Evolutionary conservation across 2,329 filamentous ascomycete species (phyloP), one percentile per base, ranked within the genome.

Genomic region (Chalaropsis thielavioides): DNA sequence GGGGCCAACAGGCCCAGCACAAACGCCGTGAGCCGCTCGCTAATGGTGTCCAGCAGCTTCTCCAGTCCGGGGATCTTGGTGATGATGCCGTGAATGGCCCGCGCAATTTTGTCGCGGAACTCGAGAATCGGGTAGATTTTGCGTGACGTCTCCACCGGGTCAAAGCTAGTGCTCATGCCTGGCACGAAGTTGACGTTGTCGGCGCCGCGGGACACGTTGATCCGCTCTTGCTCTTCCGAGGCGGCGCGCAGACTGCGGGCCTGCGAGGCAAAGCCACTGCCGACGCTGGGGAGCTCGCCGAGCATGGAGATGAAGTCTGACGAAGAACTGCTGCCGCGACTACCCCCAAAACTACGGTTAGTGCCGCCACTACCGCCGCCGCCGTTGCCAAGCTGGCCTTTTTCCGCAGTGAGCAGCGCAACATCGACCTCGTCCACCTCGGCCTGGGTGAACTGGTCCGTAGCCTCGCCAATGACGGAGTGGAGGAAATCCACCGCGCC

Each of bases 91-190:
- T 85, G 90, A 74, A 99, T 91, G 49, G 86, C 83, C 70, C 90
- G 90, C 62, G 96, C 92, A 64, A 99, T 91, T 71, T 88, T 94
- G 78, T 99, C 94, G 67, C 92, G 84, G 79, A 97, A 99, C 67
- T 89, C 83, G 0, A 99, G 81, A 67, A 99, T 96, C 0, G 94
- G 94, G 71, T 97, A 97, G 69, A 99, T 96, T 75, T 95, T 85
- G 46, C 81, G 79, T 15, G 87, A 82, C 0, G 86, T 87, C 74
- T 90, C 86, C 70, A 89, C 82, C 0, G 89, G 87, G 71, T 96
- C 92, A 67, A 95, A 89, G 71, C 81, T 79, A 15, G 83, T 79
- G 70, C 84, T 87, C 80, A 92, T 89, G 5, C 88, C 90, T 22
- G 87, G 88, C 10, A 91, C 83, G 15, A 83, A 75, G 68, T 84